Evolutionary conservation across 805 yeast genomes (phyloP).

Genomic region (Metschnikowia arizonensis): DNA sequence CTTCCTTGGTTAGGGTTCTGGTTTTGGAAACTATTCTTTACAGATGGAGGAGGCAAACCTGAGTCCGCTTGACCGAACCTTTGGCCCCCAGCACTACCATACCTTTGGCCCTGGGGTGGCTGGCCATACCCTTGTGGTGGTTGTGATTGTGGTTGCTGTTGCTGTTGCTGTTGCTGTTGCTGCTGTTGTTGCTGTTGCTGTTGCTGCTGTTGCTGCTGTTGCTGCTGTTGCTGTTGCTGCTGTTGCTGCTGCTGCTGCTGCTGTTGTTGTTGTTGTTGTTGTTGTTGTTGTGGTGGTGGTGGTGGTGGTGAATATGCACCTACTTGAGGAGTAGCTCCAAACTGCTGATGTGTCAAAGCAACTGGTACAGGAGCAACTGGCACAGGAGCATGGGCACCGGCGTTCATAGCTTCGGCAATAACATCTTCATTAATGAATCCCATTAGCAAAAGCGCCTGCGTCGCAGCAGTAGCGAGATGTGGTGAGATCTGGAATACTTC

Average conservation of each 20-base stretch:
- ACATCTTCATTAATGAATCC: slow-evolving; percentile 68
- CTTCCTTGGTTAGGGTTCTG: slow-evolving; percentile 15
- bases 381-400: slow-evolving; percentile 20
- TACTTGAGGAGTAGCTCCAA: slow-evolving; percentile 8
- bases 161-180: neutral
- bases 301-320: neutral
- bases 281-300: neutral
- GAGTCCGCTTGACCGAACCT: slow-evolving; percentile 5
- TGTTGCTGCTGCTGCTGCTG: neutral
- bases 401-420: slow-evolving; percentile 52
- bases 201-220: neutral
- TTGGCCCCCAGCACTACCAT: neutral
- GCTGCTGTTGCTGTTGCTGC: neutral
- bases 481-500: slow-evolving; percentile 52
- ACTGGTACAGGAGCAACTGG: slow-evolving; percentile 15
- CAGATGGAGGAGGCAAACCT: neutral
- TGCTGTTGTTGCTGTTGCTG: neutral
- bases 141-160: neutral
- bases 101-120: slow-evolving; percentile 3
- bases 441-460: slow-evolving; percentile 73
- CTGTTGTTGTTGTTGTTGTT: neutral
- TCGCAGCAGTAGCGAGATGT: slow-evolving; percentile 58
- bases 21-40: neutral
- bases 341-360: slow-evolving; percentile 8
- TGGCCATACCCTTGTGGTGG: slow-evolving; percentile 1